Evolutionary conservation across 2,329 filamentous ascomycete genomes (phyloP).

Genomic region (Neurospora crassa): DNA sequence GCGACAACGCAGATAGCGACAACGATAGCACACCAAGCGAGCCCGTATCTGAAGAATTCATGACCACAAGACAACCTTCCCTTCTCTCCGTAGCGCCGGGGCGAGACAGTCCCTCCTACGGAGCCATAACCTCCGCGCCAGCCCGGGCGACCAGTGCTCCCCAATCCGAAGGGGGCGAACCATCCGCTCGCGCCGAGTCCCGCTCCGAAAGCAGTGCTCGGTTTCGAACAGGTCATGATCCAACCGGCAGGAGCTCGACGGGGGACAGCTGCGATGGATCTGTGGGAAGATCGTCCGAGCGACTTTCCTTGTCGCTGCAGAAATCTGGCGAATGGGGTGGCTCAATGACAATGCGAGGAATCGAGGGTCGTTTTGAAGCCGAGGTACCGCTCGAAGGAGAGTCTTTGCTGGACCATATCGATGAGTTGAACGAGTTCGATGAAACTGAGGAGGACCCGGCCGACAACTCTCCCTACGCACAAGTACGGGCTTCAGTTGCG

Average conservation of each 20-base stretch:
- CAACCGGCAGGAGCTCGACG: neutral
- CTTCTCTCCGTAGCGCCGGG: constrained; percentile 22
- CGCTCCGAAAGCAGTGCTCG: neutral
- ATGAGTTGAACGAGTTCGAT: constrained; percentile 25
- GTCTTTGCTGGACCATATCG: constrained; percentile 25
- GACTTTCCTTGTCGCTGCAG: constrained; percentile 16
- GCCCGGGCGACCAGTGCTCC: neutral
- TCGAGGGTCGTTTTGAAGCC: constrained; percentile 43
- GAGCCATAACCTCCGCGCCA: constrained; percentile 19
- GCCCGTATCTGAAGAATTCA: constrained; percentile 12
- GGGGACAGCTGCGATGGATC: constrained; percentile 12
- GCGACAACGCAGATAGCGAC: constrained; percentile 11
- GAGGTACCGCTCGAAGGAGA: constrained; percentile 35
- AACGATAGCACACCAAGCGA: constrained; percentile 11
- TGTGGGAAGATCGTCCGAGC: constrained; percentile 18
- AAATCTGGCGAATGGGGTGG: constrained; percentile 41
- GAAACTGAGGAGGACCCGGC: constrained; percentile 41
- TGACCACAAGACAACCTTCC: constrained; percentile 20
- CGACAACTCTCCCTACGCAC: constrained; percentile 67
- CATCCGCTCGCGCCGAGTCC: neutral
- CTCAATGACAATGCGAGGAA: constrained; percentile 40
- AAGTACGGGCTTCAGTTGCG: constrained; percentile 71
- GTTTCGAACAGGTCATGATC: neutral
- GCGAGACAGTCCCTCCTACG: constrained; percentile 25
- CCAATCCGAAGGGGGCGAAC: neutral